Evolutionary conservation across 1,139 yeast species (phyloP).

Genomic region (Hyphopichia burtonii): DNA sequence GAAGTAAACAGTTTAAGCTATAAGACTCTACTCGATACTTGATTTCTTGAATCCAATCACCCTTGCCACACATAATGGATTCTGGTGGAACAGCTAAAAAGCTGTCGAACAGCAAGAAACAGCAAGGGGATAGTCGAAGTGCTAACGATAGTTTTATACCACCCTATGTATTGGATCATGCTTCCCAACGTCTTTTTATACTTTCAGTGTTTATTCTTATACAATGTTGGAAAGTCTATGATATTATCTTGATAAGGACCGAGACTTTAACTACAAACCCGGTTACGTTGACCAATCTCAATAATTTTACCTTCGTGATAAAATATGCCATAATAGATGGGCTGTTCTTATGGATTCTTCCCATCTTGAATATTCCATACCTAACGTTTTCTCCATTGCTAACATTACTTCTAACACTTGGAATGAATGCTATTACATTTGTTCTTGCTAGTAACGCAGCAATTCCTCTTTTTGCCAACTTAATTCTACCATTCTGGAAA

Average conservation of each 20-base stretch:
- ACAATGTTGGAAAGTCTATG: conserved; percentile 82
- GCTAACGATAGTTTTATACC: conserved; percentile 46
- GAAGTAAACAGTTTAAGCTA: not conserved
- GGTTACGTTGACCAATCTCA: conserved; percentile 23
- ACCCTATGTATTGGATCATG: conserved; percentile 62
- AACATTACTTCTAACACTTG: conserved; percentile 43
- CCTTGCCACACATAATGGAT: not conserved
- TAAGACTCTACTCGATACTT: not conserved
- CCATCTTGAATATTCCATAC: conserved; percentile 73
- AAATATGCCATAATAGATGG: conserved; percentile 78
- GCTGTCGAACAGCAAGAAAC: not conserved
- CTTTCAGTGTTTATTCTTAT: conserved; percentile 66
- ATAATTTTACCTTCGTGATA: conserved; percentile 57
- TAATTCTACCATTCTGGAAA: conserved; percentile 47
- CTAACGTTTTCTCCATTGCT: conserved; percentile 58
- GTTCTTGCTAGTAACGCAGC: conserved; percentile 41
- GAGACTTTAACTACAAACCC: conserved; percentile 10
- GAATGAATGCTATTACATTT: conserved; percentile 37
- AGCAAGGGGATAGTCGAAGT: not conserved
- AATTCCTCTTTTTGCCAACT: conserved; percentile 32
- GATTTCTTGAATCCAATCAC: not conserved
- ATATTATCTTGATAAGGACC: conserved; percentile 49
- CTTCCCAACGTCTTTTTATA: conserved; percentile 72
- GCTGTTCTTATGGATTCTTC: conserved; percentile 63
- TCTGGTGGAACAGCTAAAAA: not conserved